Conservation (phyloP, 1,284 basidiomycete genomes). For the Papiliotrema laurentii region DNA sequence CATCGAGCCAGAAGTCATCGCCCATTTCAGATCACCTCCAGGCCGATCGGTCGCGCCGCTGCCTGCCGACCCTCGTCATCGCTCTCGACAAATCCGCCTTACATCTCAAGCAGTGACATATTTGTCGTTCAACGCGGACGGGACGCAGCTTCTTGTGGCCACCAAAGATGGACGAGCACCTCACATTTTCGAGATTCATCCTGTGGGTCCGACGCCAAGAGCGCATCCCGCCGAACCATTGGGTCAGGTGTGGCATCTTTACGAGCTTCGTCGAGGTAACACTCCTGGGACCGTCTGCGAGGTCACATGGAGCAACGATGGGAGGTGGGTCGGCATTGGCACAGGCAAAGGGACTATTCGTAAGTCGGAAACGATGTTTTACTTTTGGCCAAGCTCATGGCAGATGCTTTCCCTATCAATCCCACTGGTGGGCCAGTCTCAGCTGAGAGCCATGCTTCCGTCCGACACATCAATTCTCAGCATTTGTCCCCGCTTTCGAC, state of each 20-base stretch:
- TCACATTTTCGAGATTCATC: constrained; percentile 27
- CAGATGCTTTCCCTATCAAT: constrained; percentile 70
- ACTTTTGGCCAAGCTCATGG: constrained; percentile 23
- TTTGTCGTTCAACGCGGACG: constrained; percentile 60
- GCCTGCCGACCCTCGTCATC: not conserved
- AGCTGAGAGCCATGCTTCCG: constrained; percentile 60
- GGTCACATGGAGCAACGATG: constrained; percentile 57
- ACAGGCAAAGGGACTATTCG: constrained; percentile 52
- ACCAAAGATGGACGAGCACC: constrained; percentile 25
- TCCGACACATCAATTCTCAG: constrained; percentile 56
- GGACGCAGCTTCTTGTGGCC: constrained; percentile 57
- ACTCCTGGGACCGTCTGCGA: constrained; percentile 62
- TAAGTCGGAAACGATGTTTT: constrained; percentile 22
- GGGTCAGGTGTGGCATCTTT: constrained; percentile 58
- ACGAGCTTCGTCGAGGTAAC: constrained; percentile 65
- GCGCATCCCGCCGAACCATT: constrained; percentile 14
- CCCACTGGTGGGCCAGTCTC: constrained; percentile 69
- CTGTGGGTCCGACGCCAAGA: constrained; percentile 13
- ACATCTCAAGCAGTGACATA: constrained; percentile 49
- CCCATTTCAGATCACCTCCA: constrained; percentile 39
- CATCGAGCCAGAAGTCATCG: constrained; percentile 18
- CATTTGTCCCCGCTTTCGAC: constrained; percentile 56
- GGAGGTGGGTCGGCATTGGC: constrained; percentile 65
- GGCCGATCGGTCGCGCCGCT: constrained; percentile 10
- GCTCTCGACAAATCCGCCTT: not conserved